Evolutionary conservation across 2,329 filamentous ascomycete species (phyloP).

Genomic region (Huntiella abstrusa): DNA sequence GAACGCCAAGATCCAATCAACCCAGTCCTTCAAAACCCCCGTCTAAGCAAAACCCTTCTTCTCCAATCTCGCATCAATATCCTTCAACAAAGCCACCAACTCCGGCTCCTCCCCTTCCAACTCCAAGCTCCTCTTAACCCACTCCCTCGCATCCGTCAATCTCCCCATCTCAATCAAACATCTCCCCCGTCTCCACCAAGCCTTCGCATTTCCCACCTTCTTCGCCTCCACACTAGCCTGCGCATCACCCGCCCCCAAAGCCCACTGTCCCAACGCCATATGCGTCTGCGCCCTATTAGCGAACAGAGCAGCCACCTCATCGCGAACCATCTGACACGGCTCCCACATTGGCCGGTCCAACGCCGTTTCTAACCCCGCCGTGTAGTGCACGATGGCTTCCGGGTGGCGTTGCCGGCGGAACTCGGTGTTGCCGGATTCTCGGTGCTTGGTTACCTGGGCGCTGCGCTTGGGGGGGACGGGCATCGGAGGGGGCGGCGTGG

Average conservation of each 20-base stretch:
- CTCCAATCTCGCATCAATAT: constrained; percentile 32
- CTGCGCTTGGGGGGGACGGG: constrained; percentile 86
- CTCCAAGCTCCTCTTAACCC: constrained; percentile 61
- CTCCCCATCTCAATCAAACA: constrained; percentile 84
- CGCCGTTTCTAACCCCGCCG: constrained; percentile 80
- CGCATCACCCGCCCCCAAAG: constrained; percentile 72
- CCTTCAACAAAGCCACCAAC: constrained; percentile 43
- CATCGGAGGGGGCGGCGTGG: constrained; percentile 64
- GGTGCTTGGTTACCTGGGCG: constrained; percentile 74
- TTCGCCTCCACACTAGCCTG: constrained; percentile 78
- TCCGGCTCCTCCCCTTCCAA: constrained; percentile 56
- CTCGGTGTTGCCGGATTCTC: constrained; percentile 66
- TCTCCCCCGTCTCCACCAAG: constrained; percentile 75
- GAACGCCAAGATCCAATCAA: neutral
- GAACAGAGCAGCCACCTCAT: constrained; percentile 65
- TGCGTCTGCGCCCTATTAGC: constrained; percentile 79
- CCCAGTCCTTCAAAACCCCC: neutral
- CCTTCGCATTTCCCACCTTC: constrained; percentile 75
- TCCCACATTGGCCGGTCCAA: constrained; percentile 71
- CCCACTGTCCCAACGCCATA: constrained; percentile 67
- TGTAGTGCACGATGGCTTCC: constrained; percentile 68
- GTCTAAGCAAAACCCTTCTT: constrained; percentile 16
- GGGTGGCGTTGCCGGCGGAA: constrained; percentile 59
- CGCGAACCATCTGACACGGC: constrained; percentile 60
- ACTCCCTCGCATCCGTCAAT: constrained; percentile 61